Conservation (phyloP, 305 asterid species). For the Fraxinus dipetala region DNA sequence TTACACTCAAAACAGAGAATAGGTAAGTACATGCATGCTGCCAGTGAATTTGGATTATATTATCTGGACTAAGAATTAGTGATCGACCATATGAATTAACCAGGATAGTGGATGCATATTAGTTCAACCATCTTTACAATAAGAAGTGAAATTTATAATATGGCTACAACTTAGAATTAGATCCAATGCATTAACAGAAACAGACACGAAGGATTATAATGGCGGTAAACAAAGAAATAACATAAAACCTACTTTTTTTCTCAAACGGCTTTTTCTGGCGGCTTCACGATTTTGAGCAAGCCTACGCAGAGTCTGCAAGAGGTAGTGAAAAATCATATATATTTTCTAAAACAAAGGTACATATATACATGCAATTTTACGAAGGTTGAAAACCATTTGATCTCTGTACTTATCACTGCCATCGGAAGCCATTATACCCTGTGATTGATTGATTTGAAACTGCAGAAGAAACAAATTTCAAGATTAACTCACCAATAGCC, state of each 20-base stretch:
- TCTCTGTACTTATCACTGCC: conserved; percentile 94
- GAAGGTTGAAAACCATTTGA: conserved; percentile 63
- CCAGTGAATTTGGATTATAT: background rate
- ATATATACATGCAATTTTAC: background rate
- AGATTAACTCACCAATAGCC: conserved; percentile 14
- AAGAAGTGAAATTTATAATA: background rate
- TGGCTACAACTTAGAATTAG: background rate
- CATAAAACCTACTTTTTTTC: conserved; percentile 60
- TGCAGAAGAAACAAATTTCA: conserved; percentile 36
- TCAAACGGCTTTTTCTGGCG: conserved; percentile 92
- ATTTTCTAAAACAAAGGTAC: background rate
- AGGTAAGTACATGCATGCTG: background rate
- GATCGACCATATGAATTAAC: background rate
- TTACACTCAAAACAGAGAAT: background rate
- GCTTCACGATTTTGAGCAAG: conserved; percentile 99
- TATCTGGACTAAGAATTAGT: background rate
- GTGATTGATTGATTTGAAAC: conserved; percentile 59
- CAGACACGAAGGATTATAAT: conserved; percentile 3
- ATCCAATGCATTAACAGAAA: conserved; percentile 4
- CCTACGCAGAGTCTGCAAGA: conserved; percentile 84
- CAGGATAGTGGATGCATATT: background rate
- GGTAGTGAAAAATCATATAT: conserved; percentile 17
- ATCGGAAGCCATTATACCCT: conserved; percentile 63
- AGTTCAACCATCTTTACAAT: background rate
- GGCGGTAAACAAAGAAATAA: conserved; percentile 1